Conservation (phyloP, 768 basidiomycete species). For the Crepidotus variabilis region DNA sequence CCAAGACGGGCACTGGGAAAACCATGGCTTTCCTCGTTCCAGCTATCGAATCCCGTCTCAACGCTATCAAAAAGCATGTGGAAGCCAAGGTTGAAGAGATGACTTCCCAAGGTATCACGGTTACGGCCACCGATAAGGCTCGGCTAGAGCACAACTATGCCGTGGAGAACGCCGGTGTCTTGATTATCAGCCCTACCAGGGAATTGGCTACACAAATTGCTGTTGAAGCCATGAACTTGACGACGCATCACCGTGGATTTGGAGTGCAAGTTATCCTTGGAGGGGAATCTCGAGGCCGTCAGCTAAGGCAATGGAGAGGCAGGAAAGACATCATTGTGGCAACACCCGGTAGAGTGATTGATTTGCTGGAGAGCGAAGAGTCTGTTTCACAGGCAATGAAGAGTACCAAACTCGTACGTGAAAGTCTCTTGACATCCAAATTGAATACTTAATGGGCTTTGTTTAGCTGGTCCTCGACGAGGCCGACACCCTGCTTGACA, state of each 20-base stretch:
- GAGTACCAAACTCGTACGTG: slow-evolving; percentile 55
- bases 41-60: slow-evolving; percentile 73
- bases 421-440: neutral
- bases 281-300: slow-evolving; percentile 60
- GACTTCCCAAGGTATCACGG: slow-evolving; percentile 33
- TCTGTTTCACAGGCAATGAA: slow-evolving; percentile 50
- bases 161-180: slow-evolving; percentile 53
- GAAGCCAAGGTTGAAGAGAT: slow-evolving; percentile 26
- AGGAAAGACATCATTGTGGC: slow-evolving; percentile 81
- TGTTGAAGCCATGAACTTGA: slow-evolving; percentile 69
- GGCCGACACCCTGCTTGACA: slow-evolving; percentile 85
- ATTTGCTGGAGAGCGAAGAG: slow-evolving; percentile 59
- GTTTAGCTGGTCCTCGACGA: slow-evolving; percentile 85
- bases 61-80: slow-evolving; percentile 45
- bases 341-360: slow-evolving; percentile 85
- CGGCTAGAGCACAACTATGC: slow-evolving; percentile 18
- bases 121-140: slow-evolving; percentile 20
- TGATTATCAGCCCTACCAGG: slow-evolving; percentile 87
- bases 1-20: slow-evolving; percentile 88
- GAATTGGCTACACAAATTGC: slow-evolving; percentile 91
- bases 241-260: slow-evolving; percentile 56
- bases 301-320: slow-evolving; percentile 66
- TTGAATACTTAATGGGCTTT: neutral
- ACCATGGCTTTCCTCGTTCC: slow-evolving; percentile 87
- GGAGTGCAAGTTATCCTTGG: slow-evolving; percentile 77